Evolutionary conservation across 148 eudicot species (phyloP), one percentile per base, ranked within the genome.

Genomic region (Polygonum maritimum): DNA sequence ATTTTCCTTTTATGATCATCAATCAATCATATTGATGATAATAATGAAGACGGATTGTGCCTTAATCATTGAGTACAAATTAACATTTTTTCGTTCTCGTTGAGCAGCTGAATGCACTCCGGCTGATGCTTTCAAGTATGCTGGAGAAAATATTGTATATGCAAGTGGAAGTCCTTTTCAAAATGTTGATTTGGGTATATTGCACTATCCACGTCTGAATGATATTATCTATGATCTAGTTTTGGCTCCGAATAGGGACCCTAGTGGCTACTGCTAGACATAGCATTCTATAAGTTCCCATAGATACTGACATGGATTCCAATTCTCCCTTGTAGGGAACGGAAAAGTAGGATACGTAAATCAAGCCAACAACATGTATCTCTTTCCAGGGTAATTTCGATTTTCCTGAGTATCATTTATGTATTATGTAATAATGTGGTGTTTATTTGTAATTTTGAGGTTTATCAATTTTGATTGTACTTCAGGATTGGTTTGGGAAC

Each of bases 281-380:
- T 22, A 3, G 35, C 3, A 45, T 10, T 73, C 48, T 12, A 0
- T 22, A 35, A 21, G 55, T 35, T 72, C 16, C 33, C 45, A 39
- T 54, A 48, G 11, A 73, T 74, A 79, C 75, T 79, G 19, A 74
- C 11, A 35, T 65, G 69, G 21, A 16, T 78, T 70, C 22, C 11
- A 31, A 69, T 39, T 49, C 19, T 52, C 49, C 75, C 47, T 57
- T 77, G 75, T 89, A 95, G 99, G 94, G 55, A 92, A 95, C 81
- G 99, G 99, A 31, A 95, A 86, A 83, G 77, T 89, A 48, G 97
- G 99, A 71, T 88, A 95, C 82, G 99, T 95, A 73, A 95, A 95
- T 79, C 99, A 95, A 88, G 99, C 99, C 49, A 95, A 95, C 83
- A 95, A 95, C 82, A 95, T 95, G 99, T 95, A 95, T 77, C 89